These are phyloP conservation scores for Letharia lupina DNA, from an alignment of 495 filamentous ascomycete genomes.

Conservation along the genomic window DNA sequence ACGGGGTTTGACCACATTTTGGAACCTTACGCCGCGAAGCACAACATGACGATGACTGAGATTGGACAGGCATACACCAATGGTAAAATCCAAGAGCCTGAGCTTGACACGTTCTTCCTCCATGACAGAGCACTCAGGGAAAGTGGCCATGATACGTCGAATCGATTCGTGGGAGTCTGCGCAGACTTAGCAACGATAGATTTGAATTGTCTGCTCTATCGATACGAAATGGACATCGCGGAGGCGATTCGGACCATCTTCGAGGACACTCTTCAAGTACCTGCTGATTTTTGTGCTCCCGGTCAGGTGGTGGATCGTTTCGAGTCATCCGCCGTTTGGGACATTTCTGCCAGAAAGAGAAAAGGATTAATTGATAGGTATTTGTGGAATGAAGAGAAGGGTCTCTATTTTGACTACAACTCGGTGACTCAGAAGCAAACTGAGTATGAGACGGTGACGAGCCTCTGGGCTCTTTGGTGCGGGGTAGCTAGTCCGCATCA, in stretches of 20 bases:
- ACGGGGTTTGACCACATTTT: constrained; percentile 82
- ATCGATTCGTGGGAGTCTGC: constrained; percentile 79
- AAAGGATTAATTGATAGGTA: constrained; percentile 78
- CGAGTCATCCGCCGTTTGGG: constrained; percentile 80
- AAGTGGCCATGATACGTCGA: constrained; percentile 94
- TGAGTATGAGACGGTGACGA: constrained; percentile 78
- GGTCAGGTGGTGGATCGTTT: constrained; percentile 49
- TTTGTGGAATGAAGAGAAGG: constrained; percentile 79
- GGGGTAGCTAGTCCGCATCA: constrained; percentile 72
- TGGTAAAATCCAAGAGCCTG: constrained; percentile 68
- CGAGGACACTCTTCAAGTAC: constrained; percentile 66
- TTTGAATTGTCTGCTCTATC: constrained; percentile 86
- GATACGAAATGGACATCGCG: constrained; percentile 89
- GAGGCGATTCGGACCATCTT: constrained; percentile 74
- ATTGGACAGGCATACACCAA: constrained; percentile 84
- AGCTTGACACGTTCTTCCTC: constrained; percentile 87
- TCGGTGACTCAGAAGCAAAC: constrained; percentile 68
- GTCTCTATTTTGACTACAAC: constrained; percentile 96
- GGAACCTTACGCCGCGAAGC: constrained; percentile 75
- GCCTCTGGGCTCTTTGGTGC: constrained; percentile 96
- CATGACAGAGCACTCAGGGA: constrained; percentile 93
- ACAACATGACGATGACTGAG: constrained; percentile 68
- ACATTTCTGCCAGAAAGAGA: constrained; percentile 70
- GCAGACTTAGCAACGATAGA: constrained; percentile 90
- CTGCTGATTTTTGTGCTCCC: constrained; percentile 61